Base-by-base conservation (phyloP, 441 rosid species). In the Rhodomyrtus psidioides region DNA sequence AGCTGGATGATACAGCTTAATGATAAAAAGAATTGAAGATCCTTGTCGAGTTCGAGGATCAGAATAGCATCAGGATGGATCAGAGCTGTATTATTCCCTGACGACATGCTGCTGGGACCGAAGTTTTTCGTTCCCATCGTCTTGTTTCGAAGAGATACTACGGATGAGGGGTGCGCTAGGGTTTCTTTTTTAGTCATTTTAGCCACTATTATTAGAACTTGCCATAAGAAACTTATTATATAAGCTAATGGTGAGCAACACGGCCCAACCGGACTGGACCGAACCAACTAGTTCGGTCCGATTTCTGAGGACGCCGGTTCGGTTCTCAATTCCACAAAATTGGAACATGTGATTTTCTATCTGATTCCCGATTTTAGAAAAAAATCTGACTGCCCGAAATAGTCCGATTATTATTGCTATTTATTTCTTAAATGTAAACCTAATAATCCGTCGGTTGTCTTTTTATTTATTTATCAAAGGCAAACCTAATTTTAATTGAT, bases 291-390 rank as follows among this genome's bases (percentile, higher is more conserved):
- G 53, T 12, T 49, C 4, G 4, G 53, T 49, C 14, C 4, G 14
- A 12, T 49, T 42, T 42, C 7, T 6, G 46, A 42, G 9, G 2
- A 9, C 49, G 7, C 10, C 10, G 9, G 10, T 44, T 9, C 49
- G 1, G 10, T 44, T 44, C 10, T 8, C 49, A 7, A 1, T 44
- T 44, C 7, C 10, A 2, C 10, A 44, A 51, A 51, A 51, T 12
- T 51, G 53, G 14, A 51, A 51, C 53, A 51, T 3, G 53, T 12
- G 15, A 51, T 51, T 51, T 51, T 51, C 15, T 12, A 5, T 51
- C 53, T 9, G 1, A 12, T 51, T 51, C 53, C 5, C 4, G 4
- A 0, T 12, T 51, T 4, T 0, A 12, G 5, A 4, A 5, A 0
- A 1, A 51, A 51, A 51, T 51, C 14, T 4, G 14, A 51, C 15